A percentile compares a stretch with the other conserved stretches of the same genome.
Conservation (phyloP, 805 yeast genomes). For the Ogataea haglerorum region DNA sequence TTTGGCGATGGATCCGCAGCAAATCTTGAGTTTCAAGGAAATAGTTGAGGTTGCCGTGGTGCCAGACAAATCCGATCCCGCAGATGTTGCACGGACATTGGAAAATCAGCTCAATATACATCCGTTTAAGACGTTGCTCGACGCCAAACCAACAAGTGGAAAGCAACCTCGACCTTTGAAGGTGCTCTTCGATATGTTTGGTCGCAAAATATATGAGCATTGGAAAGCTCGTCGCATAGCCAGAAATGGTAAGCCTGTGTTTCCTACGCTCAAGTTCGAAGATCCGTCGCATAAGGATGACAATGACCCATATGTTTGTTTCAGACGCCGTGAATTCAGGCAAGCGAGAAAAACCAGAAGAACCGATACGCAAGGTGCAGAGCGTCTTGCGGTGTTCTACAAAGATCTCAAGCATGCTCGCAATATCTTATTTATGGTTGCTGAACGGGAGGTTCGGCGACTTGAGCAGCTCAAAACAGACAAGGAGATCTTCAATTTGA, state of each 20-base stretch:
- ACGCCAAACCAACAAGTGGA: slow-evolving; percentile 40
- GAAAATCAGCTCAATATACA: slow-evolving; percentile 53
- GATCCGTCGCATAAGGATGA: slow-evolving; percentile 81
- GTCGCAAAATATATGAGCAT: slow-evolving; percentile 68
- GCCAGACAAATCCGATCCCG: slow-evolving; percentile 45
- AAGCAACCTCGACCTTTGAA: slow-evolving; percentile 42
- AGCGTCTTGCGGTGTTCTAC: slow-evolving; percentile 69
- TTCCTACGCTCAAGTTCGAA: slow-evolving; percentile 78
- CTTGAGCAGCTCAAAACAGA: slow-evolving; percentile 62
- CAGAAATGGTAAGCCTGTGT: slow-evolving; percentile 64
- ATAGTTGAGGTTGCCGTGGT: slow-evolving; percentile 49
- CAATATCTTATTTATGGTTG: slow-evolving; percentile 62
- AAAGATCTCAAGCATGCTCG: slow-evolving; percentile 75
- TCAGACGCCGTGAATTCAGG: slow-evolving; percentile 91
- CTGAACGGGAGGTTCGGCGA: slow-evolving; percentile 69
- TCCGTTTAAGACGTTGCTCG: slow-evolving; percentile 59
- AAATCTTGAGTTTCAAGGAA: slow-evolving; percentile 68
- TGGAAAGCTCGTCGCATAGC: slow-evolving; percentile 75
- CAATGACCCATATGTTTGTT: slow-evolving; percentile 90
- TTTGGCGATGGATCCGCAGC: slow-evolving; percentile 77
- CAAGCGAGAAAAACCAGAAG: slow-evolving; percentile 95
- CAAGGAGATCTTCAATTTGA: slow-evolving; percentile 61
- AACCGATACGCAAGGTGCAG: slow-evolving; percentile 87
- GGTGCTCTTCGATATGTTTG: slow-evolving; percentile 54
- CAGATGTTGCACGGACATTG: slow-evolving; percentile 55